A percentile compares a stretch with the other conserved stretches of the same genome.
Conservation (phyloP, 768 basidiomycete species). For the Kwoniella botswanensis region DNA sequence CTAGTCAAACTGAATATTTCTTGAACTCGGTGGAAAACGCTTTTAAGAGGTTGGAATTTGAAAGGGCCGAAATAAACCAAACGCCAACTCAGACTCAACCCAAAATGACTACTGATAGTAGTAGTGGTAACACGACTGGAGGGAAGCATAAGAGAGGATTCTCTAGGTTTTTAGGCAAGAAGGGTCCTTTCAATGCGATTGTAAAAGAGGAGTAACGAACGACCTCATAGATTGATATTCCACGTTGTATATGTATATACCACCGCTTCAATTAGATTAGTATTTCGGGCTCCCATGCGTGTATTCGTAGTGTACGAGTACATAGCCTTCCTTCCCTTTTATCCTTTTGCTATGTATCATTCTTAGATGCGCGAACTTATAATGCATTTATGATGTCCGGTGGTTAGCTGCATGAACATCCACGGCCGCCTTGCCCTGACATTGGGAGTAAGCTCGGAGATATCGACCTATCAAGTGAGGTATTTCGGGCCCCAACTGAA, state of each 20-base stretch:
- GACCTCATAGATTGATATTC: too few relatives aligned
- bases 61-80: constrained; percentile 20
- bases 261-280: too few relatives aligned
- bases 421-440: not conserved
- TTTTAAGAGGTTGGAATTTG: constrained; percentile 24
- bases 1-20: constrained; percentile 27
- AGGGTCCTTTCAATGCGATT: not conserved
- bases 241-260: too few relatives aligned
- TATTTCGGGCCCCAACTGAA: too few relatives aligned
- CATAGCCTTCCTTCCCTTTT: too few relatives aligned
- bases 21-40: constrained; percentile 21
- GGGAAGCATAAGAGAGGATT: constrained; percentile 25
- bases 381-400: too few relatives aligned
- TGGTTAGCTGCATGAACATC: not conserved
- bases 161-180: constrained; percentile 20
- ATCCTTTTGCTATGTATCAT: too few relatives aligned
- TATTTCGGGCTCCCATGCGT: not conserved
- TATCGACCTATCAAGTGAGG: too few relatives aligned
- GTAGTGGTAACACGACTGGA: not conserved
- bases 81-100: not conserved
- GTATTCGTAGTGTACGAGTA: too few relatives aligned
- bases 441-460: not conserved
- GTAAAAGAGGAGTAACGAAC: not conserved
- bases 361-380: too few relatives aligned
- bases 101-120: not conserved